Base-by-base conservation (phyloP, 352 stramenopile genomes). In the Globisporangium heterothallicum region DNA sequence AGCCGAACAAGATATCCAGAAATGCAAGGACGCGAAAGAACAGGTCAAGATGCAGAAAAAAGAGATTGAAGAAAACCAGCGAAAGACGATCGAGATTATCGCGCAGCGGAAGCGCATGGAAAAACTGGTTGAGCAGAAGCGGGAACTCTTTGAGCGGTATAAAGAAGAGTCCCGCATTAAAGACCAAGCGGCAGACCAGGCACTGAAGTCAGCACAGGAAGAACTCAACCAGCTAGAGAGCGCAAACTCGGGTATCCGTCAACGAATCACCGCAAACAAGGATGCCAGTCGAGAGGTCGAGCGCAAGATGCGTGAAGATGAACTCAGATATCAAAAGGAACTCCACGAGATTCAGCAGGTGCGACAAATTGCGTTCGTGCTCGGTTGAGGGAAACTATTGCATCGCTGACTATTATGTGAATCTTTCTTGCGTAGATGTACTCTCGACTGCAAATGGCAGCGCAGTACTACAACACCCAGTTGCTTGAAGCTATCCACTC, bases 71-170 rank as follows among this genome's bases (percentile, higher is more conserved):
- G 64, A 86, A 25, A 77, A 86, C 22, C 35, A 65, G 7, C 58
- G 62, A 27, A 68, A 77, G 44, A 72, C 65, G 6, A 52, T 68
- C 3, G 76, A 91, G 49, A 75, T 76, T 10, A 55, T 77, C n/a
- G 79, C 71, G 25, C 73, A 85, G 30, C 73, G 80, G 35, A 76
- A 92, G 64, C 78, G 83, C 1, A 45, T 86, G 35, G 74, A 90
- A 44, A 90, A 90, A 49, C 34, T 86, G 2, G 45, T 82, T 16
- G 71, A 84, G 43, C 77, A 88, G 36, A 89, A 90, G 53, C 83
- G 70, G 26, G 67, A 82, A 34, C 70, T 88, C 45, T 66, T 92
- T 26, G 66, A 80, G 34, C 71, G 67, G 29, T 88, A 74, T 57
- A 85, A 79, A 29, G 65, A 74, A n/a, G 80, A 94, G 42, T 66